These are phyloP conservation scores for Colletotrichum tamarilloi DNA, from an alignment of 2,329 filamentous ascomycete genomes.

Conservation along the genomic window DNA sequence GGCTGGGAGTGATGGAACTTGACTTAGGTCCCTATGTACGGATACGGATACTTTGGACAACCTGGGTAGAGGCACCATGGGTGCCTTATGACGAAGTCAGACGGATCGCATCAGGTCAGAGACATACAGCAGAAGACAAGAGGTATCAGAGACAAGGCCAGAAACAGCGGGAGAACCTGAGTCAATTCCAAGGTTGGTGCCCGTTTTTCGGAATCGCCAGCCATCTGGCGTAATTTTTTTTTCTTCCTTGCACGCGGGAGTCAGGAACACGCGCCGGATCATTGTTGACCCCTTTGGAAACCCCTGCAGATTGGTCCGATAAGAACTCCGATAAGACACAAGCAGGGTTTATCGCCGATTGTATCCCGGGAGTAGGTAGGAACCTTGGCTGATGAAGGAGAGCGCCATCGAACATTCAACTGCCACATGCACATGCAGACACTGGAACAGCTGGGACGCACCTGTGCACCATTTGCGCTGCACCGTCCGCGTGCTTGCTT, in stretches of 20 bases:
- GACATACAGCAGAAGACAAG: constrained; percentile 2
- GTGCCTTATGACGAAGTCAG: neutral
- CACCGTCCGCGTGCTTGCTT: neutral
- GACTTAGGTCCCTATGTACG: neutral
- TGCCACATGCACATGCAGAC: constrained; percentile 16
- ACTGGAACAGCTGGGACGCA: neutral
- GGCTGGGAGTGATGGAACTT: neutral
- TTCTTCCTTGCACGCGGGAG: constrained; percentile 14
- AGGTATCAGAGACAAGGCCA: constrained; percentile 8
- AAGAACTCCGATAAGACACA: constrained; percentile 10
- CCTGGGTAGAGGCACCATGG: neutral
- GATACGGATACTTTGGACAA: neutral
- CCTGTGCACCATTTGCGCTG: constrained; percentile 11
- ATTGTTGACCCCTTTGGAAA: constrained; percentile 8
- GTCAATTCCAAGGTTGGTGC: constrained; percentile 26
- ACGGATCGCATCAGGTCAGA: constrained; percentile 4
- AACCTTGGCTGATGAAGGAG: neutral
- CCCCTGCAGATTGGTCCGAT: neutral
- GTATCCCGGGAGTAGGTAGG: neutral
- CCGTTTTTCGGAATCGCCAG: constrained; percentile 32
- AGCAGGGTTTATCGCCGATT: neutral
- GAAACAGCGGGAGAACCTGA: constrained; percentile 26
- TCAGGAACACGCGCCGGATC: constrained; percentile 25
- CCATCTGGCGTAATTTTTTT: constrained; percentile 24
- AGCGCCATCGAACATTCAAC: neutral